Conservation (phyloP, 2,329 filamentous ascomycete genomes). For the Monosporascus cannonballus region DNA sequence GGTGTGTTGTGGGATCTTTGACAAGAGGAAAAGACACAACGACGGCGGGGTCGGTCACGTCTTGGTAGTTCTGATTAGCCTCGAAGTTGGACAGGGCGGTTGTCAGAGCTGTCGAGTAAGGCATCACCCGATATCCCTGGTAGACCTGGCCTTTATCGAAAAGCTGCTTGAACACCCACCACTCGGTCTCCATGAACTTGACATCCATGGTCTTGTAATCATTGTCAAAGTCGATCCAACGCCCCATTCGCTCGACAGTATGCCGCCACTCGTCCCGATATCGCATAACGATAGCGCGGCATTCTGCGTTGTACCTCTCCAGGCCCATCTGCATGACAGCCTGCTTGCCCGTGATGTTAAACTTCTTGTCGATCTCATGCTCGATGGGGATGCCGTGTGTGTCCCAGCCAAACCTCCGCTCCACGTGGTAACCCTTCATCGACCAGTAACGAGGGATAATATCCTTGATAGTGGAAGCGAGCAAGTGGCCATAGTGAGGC, state of each 20-base stretch:
- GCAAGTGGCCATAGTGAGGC: slow-evolving; percentile 65
- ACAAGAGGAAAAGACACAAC: slow-evolving; percentile 83
- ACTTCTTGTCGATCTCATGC: slow-evolving; percentile 95
- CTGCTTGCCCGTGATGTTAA: slow-evolving; percentile 80
- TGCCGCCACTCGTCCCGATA: slow-evolving; percentile 81
- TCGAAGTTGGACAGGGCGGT: slow-evolving; percentile 92
- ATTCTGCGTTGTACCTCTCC: slow-evolving; percentile 86
- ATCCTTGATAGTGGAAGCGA: slow-evolving; percentile 94
- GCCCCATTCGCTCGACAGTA: slow-evolving; percentile 81
- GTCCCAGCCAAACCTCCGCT: slow-evolving; percentile 92
- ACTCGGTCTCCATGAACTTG: slow-evolving; percentile 92
- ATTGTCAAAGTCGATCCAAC: slow-evolving; percentile 98
- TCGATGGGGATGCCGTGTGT: slow-evolving; percentile 92
- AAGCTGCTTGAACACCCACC: slow-evolving; percentile 95
- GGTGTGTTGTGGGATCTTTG: slow-evolving; percentile 65
- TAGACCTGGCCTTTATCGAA: slow-evolving; percentile 89
- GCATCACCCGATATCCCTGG: slow-evolving; percentile 87
- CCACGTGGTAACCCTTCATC: slow-evolving; percentile 92
- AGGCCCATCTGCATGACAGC: slow-evolving; percentile 84
- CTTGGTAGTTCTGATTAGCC: slow-evolving; percentile 90
- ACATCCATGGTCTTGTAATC: slow-evolving; percentile 98
- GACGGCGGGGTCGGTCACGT: slow-evolving; percentile 83
- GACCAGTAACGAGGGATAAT: slow-evolving; percentile 96
- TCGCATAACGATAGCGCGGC: slow-evolving; percentile 87
- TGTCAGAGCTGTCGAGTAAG: slow-evolving; percentile 84